Evolutionary conservation across 2,329 filamentous ascomycete species (phyloP).

Genomic region (Tolypocladium tundrense): DNA sequence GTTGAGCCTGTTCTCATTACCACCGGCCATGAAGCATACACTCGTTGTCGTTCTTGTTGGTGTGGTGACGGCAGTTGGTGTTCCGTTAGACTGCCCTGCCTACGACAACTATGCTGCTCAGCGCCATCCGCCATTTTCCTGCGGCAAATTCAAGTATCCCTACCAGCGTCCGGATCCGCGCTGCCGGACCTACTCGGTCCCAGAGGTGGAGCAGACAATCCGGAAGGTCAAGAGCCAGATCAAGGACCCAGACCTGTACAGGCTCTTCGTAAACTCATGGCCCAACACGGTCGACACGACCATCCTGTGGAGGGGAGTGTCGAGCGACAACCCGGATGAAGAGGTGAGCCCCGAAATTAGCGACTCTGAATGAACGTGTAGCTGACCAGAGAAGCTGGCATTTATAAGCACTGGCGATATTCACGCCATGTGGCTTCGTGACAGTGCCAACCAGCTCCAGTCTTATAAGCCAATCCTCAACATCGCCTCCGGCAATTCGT

Average conservation of each 20-base stretch:
- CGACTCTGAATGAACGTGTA: neutral
- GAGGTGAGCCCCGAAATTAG: slow-evolving; percentile 28
- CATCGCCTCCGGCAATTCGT: slow-evolving; percentile 36
- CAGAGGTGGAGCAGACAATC: slow-evolving; percentile 68
- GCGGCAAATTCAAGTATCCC: slow-evolving; percentile 65
- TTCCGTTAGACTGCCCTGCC: slow-evolving; percentile 20
- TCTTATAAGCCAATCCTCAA: slow-evolving; percentile 59
- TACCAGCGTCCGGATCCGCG: slow-evolving; percentile 66
- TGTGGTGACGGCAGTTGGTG: slow-evolving; percentile 8
- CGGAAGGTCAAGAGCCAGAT: slow-evolving; percentile 55
- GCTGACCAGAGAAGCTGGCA: slow-evolving; percentile 40
- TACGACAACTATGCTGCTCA: slow-evolving; percentile 23
- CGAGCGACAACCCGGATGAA: slow-evolving; percentile 46
- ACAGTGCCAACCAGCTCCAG: slow-evolving; percentile 73
- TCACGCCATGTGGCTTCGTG: slow-evolving; percentile 86
- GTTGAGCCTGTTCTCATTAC: neutral
- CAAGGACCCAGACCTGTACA: slow-evolving; percentile 63
- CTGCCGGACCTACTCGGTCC: slow-evolving; percentile 74
- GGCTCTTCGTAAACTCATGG: slow-evolving; percentile 62
- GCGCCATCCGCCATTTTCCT: slow-evolving; percentile 59
- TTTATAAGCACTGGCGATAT: slow-evolving; percentile 85
- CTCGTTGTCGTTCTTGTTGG: slow-evolving; percentile 22
- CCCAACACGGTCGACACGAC: slow-evolving; percentile 70
- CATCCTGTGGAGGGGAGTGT: slow-evolving; percentile 55
- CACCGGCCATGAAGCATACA: neutral